A percentile compares a stretch with the other conserved stretches of the same genome.
phyloP scores from a whole-genome alignment of 257 asterid species.

The Forsythia suspensa region DNA sequence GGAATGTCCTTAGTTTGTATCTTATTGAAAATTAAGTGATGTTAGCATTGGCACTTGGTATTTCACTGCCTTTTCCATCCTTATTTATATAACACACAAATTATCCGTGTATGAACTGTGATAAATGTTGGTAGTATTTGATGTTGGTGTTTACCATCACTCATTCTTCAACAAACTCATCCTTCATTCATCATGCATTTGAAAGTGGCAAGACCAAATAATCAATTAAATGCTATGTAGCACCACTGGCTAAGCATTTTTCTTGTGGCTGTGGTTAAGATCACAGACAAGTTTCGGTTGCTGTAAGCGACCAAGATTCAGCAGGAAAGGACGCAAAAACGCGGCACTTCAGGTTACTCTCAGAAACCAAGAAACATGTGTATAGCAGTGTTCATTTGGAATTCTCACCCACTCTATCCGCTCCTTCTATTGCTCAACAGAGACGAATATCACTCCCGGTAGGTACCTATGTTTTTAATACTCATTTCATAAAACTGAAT shows the following conservation, averaged over 20 bases:
- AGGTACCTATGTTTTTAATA: neutral
- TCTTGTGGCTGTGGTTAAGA: too few species aligned
- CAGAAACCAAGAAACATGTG: constrained; percentile 42
- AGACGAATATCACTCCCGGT: constrained; percentile 71
- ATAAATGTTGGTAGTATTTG: too few species aligned
- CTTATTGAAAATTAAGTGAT: neutral
- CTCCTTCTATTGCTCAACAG: constrained; percentile 72
- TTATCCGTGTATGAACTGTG: neutral
- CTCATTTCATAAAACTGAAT: neutral
- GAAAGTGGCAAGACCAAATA: too few species aligned
- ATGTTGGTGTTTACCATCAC: too few species aligned
- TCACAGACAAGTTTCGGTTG: too few species aligned
- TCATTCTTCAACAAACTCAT: too few species aligned
- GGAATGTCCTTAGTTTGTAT: neutral
- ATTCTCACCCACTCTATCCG: constrained; percentile 61
- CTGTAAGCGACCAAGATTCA: too few species aligned
- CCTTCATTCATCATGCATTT: too few species aligned
- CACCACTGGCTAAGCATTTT: too few species aligned
- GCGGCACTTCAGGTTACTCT: neutral
- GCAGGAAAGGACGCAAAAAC: too few species aligned
- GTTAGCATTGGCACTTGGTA: neutral
- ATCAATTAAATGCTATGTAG: too few species aligned
- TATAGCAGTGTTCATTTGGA: constrained; percentile 68
- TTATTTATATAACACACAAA: neutral
- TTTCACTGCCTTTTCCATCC: neutral